These are phyloP conservation scores for Catunica adiposa DNA, from an alignment of 2,329 filamentous ascomycete genomes.

Conservation along the genomic window DNA sequence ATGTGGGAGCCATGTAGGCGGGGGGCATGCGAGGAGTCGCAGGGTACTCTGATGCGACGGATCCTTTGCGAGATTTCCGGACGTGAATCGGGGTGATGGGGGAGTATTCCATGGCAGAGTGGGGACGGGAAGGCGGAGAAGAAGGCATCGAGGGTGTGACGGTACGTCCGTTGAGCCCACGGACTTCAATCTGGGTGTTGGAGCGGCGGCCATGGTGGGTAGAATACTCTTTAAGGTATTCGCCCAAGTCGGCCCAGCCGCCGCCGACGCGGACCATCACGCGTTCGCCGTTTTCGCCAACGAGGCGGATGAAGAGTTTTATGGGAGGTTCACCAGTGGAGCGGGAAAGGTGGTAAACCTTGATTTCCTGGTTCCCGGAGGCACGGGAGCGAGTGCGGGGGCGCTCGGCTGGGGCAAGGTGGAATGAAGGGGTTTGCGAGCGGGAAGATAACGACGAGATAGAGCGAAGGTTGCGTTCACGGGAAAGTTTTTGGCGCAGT, in stretches of 20 bases:
- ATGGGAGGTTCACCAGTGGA: slow-evolving; percentile 74
- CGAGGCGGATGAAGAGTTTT: slow-evolving; percentile 83
- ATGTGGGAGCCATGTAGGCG: slow-evolving; percentile 29
- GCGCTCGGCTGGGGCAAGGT: slow-evolving; percentile 43
- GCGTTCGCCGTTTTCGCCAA: slow-evolving; percentile 76
- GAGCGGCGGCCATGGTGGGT: slow-evolving; percentile 72
- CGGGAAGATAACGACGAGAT: slow-evolving; percentile 37
- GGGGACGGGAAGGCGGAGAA: slow-evolving; percentile 27
- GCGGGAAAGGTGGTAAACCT: slow-evolving; percentile 79
- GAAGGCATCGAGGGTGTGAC: slow-evolving; percentile 17
- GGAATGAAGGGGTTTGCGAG: slow-evolving; percentile 49
- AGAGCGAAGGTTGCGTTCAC: slow-evolving; percentile 31
- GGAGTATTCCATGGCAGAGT: slow-evolving; percentile 20
- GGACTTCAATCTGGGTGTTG: slow-evolving; percentile 38
- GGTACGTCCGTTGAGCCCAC: slow-evolving; percentile 1
- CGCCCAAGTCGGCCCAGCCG: slow-evolving; percentile 92
- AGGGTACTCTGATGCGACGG: slow-evolving; percentile 18
- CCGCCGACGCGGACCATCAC: slow-evolving; percentile 97
- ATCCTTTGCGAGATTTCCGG: slow-evolving; percentile 36
- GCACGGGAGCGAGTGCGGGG: slow-evolving; percentile 31
- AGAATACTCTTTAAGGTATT: slow-evolving; percentile 88
- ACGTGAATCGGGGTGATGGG: slow-evolving; percentile 35
- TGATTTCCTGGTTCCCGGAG: slow-evolving; percentile 52
- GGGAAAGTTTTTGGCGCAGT: slow-evolving; percentile 25
- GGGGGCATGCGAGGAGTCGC: slow-evolving; percentile 18